Evolutionary conservation across 1,139 yeast species (phyloP), one percentile per base, ranked within the genome.

Genomic region (Kodamaea arcana): DNA sequence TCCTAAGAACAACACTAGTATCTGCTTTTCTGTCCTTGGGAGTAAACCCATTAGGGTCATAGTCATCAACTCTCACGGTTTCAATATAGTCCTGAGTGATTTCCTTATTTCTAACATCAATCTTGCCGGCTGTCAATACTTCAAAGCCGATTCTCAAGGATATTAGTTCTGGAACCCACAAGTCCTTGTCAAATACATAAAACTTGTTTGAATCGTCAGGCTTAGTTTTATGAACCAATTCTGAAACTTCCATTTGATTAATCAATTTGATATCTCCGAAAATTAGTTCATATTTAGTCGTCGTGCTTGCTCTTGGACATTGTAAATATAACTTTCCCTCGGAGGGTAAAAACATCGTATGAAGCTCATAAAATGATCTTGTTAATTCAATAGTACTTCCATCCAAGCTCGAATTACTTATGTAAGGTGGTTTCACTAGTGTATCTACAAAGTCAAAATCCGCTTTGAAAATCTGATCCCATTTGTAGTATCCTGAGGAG

Each of bases 81-180:
- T 45, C 42, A 2, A 69, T 44, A 32, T 51, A 53, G 11, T 58
- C 58, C 16, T 46, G 35, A 1, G 63, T 52, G 5, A 71, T 49
- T 3, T 42, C 34, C 9, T 35, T 32, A 36, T 62, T 60, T 9
- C 34, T 26, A 1, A 56, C 29, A 40, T 72, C 78, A 6, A 72
- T 44, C 1, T 48, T 31, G 0, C 65, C 68, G 1, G 51, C 44
- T 7, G 34, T 41, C 21, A 73, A 44, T 15, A 58, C 51, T 46
- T 75, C 81, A 17, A 72, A 36, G 10, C 51, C 48, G 3, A 73
- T 27, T 26, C 74, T 48, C 7, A 72, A 44, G 1, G 69, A 57
- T 7, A 49, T 48, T 3, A 73, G 43, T 15, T 48, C 43, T 2
- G 70, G 62, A 33, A 66, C 56, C 67, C 72, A 64, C 22, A 55